Percentiles rank a stretch among this genome's conserved stretches.
Evolutionary conservation across 805 yeast species (phyloP).

Genomic region (Candida orba): DNA sequence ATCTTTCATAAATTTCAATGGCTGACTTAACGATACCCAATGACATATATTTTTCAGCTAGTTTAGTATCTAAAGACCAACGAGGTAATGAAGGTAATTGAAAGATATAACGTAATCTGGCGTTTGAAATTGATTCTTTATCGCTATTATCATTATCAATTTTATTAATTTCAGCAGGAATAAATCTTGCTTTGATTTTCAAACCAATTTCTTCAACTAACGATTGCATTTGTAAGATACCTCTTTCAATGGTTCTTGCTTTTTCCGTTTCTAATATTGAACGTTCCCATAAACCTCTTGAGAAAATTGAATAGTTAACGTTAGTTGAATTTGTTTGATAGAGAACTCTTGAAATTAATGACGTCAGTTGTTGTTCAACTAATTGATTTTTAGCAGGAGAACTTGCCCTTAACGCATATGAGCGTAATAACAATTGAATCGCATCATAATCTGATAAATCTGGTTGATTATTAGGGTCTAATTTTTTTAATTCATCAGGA

Average conservation of each 20-base stretch:
- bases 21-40: slow-evolving; percentile 84
- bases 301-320: slow-evolving; percentile 69
- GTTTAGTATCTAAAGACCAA: slow-evolving; percentile 73
- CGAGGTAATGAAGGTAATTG: slow-evolving; percentile 72
- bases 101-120: slow-evolving; percentile 65
- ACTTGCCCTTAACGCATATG: slow-evolving; percentile 54
- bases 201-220: slow-evolving; percentile 83
- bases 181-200: slow-evolving; percentile 48
- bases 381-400: slow-evolving; percentile 67
- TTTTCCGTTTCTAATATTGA: slow-evolving; percentile 74
- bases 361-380: slow-evolving; percentile 76
- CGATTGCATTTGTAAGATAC: slow-evolving; percentile 87
- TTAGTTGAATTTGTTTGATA: slow-evolving; percentile 36
- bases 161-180: slow-evolving; percentile 30
- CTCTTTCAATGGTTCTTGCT: slow-evolving; percentile 87
- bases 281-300: slow-evolving; percentile 85
- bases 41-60: slow-evolving; percentile 84
- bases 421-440: slow-evolving; percentile 64
- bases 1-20: slow-evolving; percentile 76
- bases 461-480: slow-evolving; percentile 85
- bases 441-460: slow-evolving; percentile 60
- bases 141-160: slow-evolving; percentile 19
- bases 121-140: slow-evolving; percentile 23
- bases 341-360: slow-evolving; percentile 67
- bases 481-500: slow-evolving; percentile 40